Percentiles rank a stretch among this genome's conserved stretches.
phyloP scores from a whole-genome alignment of 164 flowering plant genomes.

The Malania oleifera region DNA sequence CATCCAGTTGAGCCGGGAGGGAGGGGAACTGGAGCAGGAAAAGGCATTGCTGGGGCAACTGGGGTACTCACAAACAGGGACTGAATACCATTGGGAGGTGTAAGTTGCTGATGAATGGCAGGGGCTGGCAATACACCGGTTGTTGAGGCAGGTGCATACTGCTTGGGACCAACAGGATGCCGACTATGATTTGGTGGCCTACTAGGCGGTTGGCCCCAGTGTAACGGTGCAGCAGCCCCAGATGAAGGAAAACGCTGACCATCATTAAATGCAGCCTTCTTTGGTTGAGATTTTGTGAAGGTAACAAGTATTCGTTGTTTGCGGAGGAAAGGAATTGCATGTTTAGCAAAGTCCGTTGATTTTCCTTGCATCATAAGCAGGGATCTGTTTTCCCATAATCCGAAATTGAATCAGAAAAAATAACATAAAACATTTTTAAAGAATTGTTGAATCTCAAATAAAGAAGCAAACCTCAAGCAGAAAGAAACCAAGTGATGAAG shows the following conservation, averaged over 20 bases:
- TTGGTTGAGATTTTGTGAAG: slow-evolving; percentile 59
- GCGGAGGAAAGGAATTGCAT: slow-evolving; percentile 60
- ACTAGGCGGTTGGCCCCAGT: slow-evolving; percentile 56
- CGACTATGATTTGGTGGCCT: slow-evolving; percentile 46
- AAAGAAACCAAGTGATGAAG: no score
- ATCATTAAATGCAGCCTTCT: slow-evolving; percentile 30
- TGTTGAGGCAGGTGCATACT: slow-evolving; percentile 40
- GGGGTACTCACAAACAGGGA: slow-evolving; percentile 55
- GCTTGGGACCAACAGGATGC: slow-evolving; percentile 50
- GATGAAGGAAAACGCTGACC: slow-evolving; percentile 29
- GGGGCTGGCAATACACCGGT: slow-evolving; percentile 62
- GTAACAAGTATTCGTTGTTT: slow-evolving; percentile 75
- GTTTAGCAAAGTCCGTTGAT: slow-evolving; percentile 66
- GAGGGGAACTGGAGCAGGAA: slow-evolving; percentile 52
- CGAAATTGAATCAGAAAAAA: not conserved
- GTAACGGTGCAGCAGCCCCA: slow-evolving; percentile 26
- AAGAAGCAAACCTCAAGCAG: not conserved
- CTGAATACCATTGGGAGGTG: slow-evolving; percentile 51
- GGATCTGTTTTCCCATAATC: slow-evolving; percentile 39
- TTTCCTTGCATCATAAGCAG: slow-evolving; percentile 72
- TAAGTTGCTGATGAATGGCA: slow-evolving; percentile 39
- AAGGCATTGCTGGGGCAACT: slow-evolving; percentile 51
- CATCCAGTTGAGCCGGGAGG: slow-evolving; percentile 57
- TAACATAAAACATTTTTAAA: no score
- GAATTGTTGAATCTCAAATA: slow-evolving; percentile 1